Percentiles rank a stretch among this genome's conserved stretches.
These are phyloP conservation scores for Sonneratia alba DNA, from an alignment of 345 rosid genomes.

Conservation along the genomic window DNA sequence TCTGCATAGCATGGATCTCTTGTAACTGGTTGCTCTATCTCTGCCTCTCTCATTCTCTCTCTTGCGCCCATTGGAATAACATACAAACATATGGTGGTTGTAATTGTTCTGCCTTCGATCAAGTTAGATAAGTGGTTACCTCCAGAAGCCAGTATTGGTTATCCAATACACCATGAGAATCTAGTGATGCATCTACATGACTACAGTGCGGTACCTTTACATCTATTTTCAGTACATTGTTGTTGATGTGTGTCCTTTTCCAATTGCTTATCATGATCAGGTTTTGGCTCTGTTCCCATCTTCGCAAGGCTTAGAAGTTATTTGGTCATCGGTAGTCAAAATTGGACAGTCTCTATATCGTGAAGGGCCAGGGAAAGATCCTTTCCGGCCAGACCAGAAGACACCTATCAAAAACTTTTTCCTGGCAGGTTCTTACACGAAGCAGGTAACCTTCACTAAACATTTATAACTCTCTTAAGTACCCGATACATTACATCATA, in stretches of 20 bases:
- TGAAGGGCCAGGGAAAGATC: constrained; percentile 93
- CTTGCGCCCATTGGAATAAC: no score
- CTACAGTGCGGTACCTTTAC: not conserved
- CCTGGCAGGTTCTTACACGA: constrained; percentile 93
- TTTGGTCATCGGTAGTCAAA: constrained; percentile 94
- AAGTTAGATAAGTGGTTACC: not conserved
- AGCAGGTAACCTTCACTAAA: constrained; percentile 48
- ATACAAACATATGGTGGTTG: no score
- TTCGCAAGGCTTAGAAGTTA: constrained; percentile 71
- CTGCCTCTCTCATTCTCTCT: no score
- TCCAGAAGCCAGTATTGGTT: not conserved
- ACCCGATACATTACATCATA: no score
- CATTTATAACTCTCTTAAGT: not conserved
- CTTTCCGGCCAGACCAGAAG: constrained; percentile 93
- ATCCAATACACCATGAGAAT: not conserved
- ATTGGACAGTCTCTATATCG: constrained; percentile 91
- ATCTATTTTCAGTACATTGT: not conserved
- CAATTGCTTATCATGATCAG: constrained; percentile 21
- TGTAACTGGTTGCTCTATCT: no score
- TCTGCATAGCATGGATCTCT: no score
- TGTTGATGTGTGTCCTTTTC: not conserved
- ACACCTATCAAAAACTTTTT: constrained; percentile 86
- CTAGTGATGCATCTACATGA: not conserved
- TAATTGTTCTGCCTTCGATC: not conserved
- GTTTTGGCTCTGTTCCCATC: constrained; percentile 79